A percentile compares a stretch with the other conserved stretches of the same genome.
Conservation (phyloP, 192 early-diverging fungal genomes). For the Dimargaris xerosporica region DNA sequence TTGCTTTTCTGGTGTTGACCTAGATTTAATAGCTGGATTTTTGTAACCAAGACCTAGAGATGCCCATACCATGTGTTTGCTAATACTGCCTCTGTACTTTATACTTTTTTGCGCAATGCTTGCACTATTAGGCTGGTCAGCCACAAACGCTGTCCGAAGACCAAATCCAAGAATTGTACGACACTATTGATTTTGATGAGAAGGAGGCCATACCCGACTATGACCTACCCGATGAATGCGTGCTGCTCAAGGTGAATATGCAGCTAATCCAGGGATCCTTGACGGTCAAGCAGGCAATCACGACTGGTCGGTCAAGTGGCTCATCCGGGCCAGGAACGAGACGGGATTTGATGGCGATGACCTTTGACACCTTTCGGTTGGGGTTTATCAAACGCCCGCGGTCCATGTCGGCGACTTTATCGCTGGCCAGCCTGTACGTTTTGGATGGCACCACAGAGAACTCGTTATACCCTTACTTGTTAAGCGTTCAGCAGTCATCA, state of each 20-base stretch:
- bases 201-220: slow-evolving; percentile 36
- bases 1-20: no score
- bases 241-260: slow-evolving; percentile 43
- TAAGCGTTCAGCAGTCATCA: slow-evolving; percentile 34
- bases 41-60: no score
- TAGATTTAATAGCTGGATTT: no score
- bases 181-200: slow-evolving; percentile 90
- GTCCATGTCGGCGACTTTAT: slow-evolving; percentile 25
- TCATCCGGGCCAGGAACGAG: no score
- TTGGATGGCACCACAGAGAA: slow-evolving; percentile 30
- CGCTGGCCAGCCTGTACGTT: slow-evolving; percentile 30
- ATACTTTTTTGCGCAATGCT: no score
- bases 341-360: slow-evolving; percentile 22
- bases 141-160: slow-evolving; percentile 55
- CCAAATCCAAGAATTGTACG: slow-evolving; percentile 78
- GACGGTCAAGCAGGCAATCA: slow-evolving; percentile 35
- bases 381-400: slow-evolving; percentile 25
- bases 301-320: no score
- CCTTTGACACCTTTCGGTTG: slow-evolving; percentile 24
- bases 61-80: no score
- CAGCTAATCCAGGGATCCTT: slow-evolving; percentile 66
- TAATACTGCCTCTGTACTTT: no score
- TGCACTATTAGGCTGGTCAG: no score
- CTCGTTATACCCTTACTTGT: slow-evolving; percentile 28
- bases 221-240: slow-evolving; percentile 32